Base-by-base conservation (phyloP, 1,284 basidiomycete genomes). In the Cutaneotrichosporon spelunceum region DNA sequence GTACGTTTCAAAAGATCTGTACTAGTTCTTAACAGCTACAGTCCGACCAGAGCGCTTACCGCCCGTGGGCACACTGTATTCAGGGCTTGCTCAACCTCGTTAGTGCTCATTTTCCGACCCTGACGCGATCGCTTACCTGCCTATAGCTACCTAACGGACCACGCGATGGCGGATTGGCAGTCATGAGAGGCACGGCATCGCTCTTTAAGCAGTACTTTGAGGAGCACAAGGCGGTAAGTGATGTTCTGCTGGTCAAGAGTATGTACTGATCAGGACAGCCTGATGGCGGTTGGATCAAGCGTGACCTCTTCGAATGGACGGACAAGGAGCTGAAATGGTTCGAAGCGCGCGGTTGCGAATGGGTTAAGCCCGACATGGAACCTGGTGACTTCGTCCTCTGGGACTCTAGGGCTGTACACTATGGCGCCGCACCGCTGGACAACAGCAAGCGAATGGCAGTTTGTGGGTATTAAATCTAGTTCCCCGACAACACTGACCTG, bases 1-100 rank as follows among this genome's bases (percentile, higher is more conserved):
- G n/a, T n/a, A n/a, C n/a, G n/a, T n/a, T n/a, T n/a, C n/a, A n/a
- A n/a, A n/a, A n/a, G n/a, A n/a, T n/a, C n/a, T n/a, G n/a, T n/a
- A n/a, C n/a, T n/a, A n/a, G n/a, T n/a, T n/a, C n/a, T n/a, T n/a
- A n/a, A n/a, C n/a, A n/a, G n/a, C n/a, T n/a, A n/a, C n/a, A n/a
- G n/a, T 44, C 42, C 5, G 75, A 77, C 62, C 78, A 79, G 64
- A 72, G 70, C 59, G 75, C 78, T 16, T 60, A 65, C 42, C 70
- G 78, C 39, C 68, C 68, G 3, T 70, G 69, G 39, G 74, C 74
- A 55, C 71, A 79, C 63, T 80, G 78, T 62, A 66, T 79, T 8
- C 79, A 81, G 62, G 80, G 80, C 21, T 76, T 80, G 57, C 69
- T 76, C 44, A 79, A 81, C 61, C 68, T 79, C 23, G 60, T 53